Conservation (phyloP, 257 asterid genomes). For the Pogostemon cablin region DNA sequence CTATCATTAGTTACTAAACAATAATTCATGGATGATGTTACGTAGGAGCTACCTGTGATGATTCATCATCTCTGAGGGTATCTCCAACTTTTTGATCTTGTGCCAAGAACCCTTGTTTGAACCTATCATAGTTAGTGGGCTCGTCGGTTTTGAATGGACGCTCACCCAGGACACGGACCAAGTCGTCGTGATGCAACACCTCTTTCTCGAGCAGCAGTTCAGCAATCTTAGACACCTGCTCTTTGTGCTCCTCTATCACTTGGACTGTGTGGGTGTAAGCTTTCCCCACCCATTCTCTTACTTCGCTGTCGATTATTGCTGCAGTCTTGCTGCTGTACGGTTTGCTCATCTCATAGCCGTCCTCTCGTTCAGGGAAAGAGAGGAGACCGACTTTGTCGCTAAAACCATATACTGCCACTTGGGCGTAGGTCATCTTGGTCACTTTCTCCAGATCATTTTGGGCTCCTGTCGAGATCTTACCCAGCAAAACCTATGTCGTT, state of each 20-base stretch:
- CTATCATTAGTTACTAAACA: too few relatives aligned
- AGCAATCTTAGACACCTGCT: constrained; percentile 68
- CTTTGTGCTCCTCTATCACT: constrained; percentile 75
- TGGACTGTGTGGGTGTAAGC: constrained; percentile 66
- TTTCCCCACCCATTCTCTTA: constrained; percentile 71
- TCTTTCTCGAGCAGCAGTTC: constrained; percentile 81
- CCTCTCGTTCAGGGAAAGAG: constrained; percentile 69
- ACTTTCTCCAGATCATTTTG: constrained; percentile 94
- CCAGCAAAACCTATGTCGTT: constrained; percentile 62
- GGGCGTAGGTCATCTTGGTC: constrained; percentile 86
- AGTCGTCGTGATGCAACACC: constrained; percentile 82
- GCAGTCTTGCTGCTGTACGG: constrained; percentile 92
- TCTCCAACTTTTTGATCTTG: constrained; percentile 39
- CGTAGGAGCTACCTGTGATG: constrained; percentile 41
- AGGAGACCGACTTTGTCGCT: constrained; percentile 87
- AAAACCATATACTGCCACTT: constrained; percentile 84
- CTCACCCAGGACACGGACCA: constrained; percentile 65
- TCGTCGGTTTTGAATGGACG: constrained; percentile 68
- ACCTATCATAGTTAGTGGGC: constrained; percentile 66
- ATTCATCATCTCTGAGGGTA: constrained; percentile 39
- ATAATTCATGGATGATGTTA: too few relatives aligned
- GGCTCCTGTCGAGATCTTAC: constrained; percentile 92
- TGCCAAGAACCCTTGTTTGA: constrained; percentile 63
- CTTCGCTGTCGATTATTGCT: constrained; percentile 75
- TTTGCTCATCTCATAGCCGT: constrained; percentile 52